These are phyloP conservation scores for Calonectria naviculata DNA, from an alignment of 2,329 filamentous ascomycete species.

Conservation along the genomic window DNA sequence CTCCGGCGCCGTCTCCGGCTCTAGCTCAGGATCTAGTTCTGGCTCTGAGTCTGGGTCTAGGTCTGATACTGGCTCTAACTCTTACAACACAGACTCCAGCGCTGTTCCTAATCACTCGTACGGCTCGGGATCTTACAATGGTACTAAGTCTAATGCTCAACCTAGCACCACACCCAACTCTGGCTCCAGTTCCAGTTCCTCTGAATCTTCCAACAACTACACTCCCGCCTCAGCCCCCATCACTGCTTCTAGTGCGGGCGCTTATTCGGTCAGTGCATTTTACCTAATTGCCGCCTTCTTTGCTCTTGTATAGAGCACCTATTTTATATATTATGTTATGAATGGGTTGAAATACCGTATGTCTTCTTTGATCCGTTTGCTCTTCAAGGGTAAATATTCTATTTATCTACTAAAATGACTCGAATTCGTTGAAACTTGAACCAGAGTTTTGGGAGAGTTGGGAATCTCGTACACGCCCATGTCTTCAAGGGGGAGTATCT, in stretches of 20 bases:
- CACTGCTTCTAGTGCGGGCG: not conserved
- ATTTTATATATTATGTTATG: too few species aligned
- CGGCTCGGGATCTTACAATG: too few species aligned
- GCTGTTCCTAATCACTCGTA: not conserved
- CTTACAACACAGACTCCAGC: not conserved
- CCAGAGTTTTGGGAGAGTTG: too few species aligned
- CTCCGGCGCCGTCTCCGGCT: not conserved
- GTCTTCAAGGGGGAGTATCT: too few species aligned
- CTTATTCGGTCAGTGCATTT: not conserved
- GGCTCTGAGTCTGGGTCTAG: not conserved
- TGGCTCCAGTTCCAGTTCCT: not conserved
- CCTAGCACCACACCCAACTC: not conserved
- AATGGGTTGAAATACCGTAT: too few species aligned
- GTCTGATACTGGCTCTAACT: not conserved
- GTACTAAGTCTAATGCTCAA: too few species aligned
- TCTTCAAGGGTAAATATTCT: too few species aligned
- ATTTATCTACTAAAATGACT: too few species aligned
- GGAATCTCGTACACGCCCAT: too few species aligned
- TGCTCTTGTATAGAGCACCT: not conserved
- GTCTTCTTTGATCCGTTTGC: too few species aligned
- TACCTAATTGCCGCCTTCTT: not conserved
- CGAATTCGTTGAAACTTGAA: too few species aligned
- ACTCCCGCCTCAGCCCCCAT: not conserved
- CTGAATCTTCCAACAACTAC: not conserved
- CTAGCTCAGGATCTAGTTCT: not conserved